Evolutionary conservation across 2,329 filamentous ascomycete genomes (phyloP).

Genomic region (Tolypocladium inflatum): DNA sequence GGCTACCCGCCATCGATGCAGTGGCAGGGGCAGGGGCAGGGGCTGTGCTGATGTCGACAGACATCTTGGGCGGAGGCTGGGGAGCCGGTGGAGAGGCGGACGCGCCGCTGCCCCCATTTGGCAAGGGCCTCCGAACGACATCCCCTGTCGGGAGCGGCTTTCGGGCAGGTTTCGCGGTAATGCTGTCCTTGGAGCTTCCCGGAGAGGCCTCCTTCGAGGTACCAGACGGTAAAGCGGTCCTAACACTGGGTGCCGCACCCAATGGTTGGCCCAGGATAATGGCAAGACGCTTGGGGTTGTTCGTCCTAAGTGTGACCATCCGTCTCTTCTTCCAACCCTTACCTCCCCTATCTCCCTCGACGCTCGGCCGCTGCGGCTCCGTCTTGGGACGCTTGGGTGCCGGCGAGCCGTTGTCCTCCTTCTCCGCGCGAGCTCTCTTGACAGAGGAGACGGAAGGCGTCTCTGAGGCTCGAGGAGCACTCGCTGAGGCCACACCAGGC

Average conservation of each 20-base stretch:
- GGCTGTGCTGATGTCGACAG: slow-evolving; percentile 11
- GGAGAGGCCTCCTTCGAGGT: slow-evolving; percentile 15
- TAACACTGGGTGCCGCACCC: slow-evolving; percentile 10
- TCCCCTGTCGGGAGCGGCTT: slow-evolving; percentile 26
- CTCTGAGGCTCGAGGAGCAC: slow-evolving; percentile 10
- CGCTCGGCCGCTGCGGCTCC: slow-evolving; percentile 13
- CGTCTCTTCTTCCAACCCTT: slow-evolving; percentile 16
- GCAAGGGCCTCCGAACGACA: slow-evolving; percentile 20
- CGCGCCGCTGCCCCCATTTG: slow-evolving; percentile 12
- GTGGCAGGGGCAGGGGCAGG: slow-evolving; percentile 10
- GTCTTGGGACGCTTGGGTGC: slow-evolving; percentile 29
- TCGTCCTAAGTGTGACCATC: slow-evolving; percentile 27
- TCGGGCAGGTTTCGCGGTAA: slow-evolving; percentile 23
- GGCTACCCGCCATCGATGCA: slow-evolving; percentile 12
- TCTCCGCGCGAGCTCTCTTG: slow-evolving; percentile 28
- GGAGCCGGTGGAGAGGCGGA: slow-evolving; percentile 11
- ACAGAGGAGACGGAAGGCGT: slow-evolving; percentile 10
- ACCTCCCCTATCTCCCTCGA: slow-evolving; percentile 9
- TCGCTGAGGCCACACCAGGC: slow-evolving; percentile 8
- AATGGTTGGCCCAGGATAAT: slow-evolving; percentile 19
- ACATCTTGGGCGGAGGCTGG: slow-evolving; percentile 16
- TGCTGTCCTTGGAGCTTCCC: slow-evolving; percentile 16
- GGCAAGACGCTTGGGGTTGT: slow-evolving; percentile 23
- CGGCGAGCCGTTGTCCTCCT: slow-evolving; percentile 22
- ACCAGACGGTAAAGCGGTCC: slow-evolving; percentile 24